Conservation (phyloP, 345 rosid genomes). For the Crucihimalaya himalaica region DNA sequence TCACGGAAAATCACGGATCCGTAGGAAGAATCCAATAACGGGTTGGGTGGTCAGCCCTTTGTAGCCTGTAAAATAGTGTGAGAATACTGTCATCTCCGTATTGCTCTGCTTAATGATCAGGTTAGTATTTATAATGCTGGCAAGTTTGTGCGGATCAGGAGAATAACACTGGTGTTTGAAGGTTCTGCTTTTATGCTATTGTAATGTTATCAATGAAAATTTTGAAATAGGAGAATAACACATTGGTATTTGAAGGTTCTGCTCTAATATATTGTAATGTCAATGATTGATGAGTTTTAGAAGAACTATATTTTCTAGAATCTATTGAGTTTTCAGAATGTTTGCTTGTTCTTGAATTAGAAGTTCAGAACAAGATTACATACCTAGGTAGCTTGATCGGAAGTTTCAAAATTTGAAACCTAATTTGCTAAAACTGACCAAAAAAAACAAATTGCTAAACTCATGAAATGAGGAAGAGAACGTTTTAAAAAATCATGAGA, state of each 20-base stretch:
- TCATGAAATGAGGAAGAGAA: not conserved
- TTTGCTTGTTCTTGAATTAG: not conserved
- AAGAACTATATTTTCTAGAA: not conserved
- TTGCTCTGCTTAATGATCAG: no score
- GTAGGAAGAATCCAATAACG: constrained; percentile 83
- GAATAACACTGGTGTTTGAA: no score
- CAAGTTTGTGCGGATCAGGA: no score
- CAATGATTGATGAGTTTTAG: not conserved
- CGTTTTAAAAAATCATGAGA: not conserved
- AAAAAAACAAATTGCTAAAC: not conserved
- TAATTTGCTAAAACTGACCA: not conserved
- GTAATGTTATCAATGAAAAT: not conserved
- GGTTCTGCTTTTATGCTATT: no score
- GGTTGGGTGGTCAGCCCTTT: constrained; percentile 90
- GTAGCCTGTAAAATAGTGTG: constrained; percentile 7
- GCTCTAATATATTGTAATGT: not conserved
- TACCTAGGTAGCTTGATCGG: not conserved
- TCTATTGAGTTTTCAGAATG: not conserved
- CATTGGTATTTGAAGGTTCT: not conserved
- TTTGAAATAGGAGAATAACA: not conserved
- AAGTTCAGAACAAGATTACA: not conserved
- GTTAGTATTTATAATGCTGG: no score
- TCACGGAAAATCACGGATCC: constrained; percentile 58
- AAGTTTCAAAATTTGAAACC: not conserved
- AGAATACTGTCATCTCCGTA: not conserved